Percentiles rank a stretch among this genome's conserved stretches.
These are phyloP conservation scores for Aspergillus melleus DNA, from an alignment of 2,329 filamentous ascomycete species.

Conservation along the genomic window DNA sequence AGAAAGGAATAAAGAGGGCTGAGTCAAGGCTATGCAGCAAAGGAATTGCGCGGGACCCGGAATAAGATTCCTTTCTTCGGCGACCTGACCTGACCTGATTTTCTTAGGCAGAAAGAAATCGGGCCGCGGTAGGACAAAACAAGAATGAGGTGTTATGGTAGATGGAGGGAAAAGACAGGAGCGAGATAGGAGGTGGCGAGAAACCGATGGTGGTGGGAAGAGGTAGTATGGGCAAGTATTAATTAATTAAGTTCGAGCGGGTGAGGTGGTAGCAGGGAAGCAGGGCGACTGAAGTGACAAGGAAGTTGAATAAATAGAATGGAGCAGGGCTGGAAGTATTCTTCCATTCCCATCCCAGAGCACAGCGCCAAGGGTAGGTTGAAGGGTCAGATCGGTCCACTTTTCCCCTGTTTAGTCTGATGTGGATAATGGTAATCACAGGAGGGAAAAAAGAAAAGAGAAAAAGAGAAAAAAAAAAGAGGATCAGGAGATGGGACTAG, in stretches of 20 bases:
- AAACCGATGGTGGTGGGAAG: neutral
- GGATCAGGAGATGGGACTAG: slow-evolving; percentile 4
- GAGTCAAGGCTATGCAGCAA: neutral
- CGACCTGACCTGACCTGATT: neutral
- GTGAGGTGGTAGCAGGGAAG: neutral
- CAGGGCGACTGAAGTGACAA: neutral
- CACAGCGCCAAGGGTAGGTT: slow-evolving; percentile 17
- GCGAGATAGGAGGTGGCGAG: neutral
- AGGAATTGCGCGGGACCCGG: neutral
- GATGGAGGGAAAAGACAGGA: neutral
- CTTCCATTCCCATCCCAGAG: slow-evolving; percentile 2
- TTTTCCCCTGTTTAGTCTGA: slow-evolving; percentile 15
- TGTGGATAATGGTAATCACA: neutral
- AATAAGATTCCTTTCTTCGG: neutral
- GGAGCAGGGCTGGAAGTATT: slow-evolving; percentile 13
- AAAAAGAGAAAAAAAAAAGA: neutral
- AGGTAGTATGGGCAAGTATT: neutral
- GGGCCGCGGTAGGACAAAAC: neutral
- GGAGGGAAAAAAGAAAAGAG: neutral
- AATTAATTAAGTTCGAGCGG: no score
- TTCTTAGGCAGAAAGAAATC: slow-evolving; percentile 5
- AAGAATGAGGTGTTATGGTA: neutral
- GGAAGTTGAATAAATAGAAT: slow-evolving; percentile 9
- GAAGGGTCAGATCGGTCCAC: slow-evolving; percentile 28
- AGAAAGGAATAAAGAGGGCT: neutral